These are phyloP conservation scores for Salvia hispanica DNA, from an alignment of 257 asterid species.

Conservation along the genomic window DNA sequence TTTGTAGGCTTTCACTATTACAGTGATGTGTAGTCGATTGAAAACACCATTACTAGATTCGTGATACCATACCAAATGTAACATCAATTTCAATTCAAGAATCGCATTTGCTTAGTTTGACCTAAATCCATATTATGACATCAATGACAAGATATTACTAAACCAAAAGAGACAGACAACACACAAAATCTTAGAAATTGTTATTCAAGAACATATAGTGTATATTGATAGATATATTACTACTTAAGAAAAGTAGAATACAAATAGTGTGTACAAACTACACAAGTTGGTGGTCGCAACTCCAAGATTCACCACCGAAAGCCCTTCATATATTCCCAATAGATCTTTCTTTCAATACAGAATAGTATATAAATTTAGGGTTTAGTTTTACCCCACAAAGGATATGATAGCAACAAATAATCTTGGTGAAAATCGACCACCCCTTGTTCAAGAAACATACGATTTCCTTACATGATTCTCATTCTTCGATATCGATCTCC, in stretches of 20 bases:
- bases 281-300: conserved; percentile 43
- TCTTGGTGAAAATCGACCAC: conserved; percentile 29
- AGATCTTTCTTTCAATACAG: conserved; percentile 27
- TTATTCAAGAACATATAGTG: no score
- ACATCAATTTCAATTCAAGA: background rate
- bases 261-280: background rate
- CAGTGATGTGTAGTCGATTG: background rate
- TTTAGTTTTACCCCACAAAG: background rate
- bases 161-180: no score
- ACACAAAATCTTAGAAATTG: no score
- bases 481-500: background rate
- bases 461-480: background rate
- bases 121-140: background rate
- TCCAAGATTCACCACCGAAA: conserved; percentile 52
- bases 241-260: no score
- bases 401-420: conserved; percentile 30
- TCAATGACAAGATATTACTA: no score
- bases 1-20: conserved; percentile 5
- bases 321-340: conserved; percentile 34
- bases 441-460: background rate
- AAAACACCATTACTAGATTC: conserved; percentile 6
- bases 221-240: no score
- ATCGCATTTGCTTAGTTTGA: background rate
- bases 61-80: conserved; percentile 7
- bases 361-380: conserved; percentile 33